Base-by-base conservation (phyloP, 495 filamentous ascomycete species). In the Aspergillus leporis region DNA sequence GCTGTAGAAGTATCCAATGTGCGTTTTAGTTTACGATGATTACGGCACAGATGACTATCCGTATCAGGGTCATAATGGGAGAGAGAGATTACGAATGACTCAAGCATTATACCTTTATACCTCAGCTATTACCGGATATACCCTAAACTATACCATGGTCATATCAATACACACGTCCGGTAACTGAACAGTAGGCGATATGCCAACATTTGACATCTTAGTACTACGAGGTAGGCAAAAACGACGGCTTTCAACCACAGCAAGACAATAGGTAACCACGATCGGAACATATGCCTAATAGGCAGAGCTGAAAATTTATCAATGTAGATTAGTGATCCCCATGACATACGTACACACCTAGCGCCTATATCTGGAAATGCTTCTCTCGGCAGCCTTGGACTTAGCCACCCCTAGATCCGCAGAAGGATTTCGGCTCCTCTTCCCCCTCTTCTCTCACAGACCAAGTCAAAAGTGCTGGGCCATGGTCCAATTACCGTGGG, bases 401-500 rank as follows among this genome's bases (percentile, higher is more conserved):
- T 41, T 41, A 16, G 14, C 14, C 38, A 12, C 38, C 38, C 38
- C 14, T 41, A 41, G 38, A 41, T 47, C 19, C 43, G 12, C 19
- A 47, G 40, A 43, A 43, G 40, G 40, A 43, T 43, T 43, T 47
- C 43, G 43, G 43, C 43, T 47, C 19, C 43, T 47, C 19, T 14
- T n/a, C 21, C 9, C 19, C 6, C 43, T n/a, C 43, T n/a, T 47
- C 43, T 34, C 25, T 50, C 19, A 16, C 31, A 41, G 34, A 34
- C 12, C 31, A 16, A 49, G 4, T 45, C 22, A 19, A 19, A 3
- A 47, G 19, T 47, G 21, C 43, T 5, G 43, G 18, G 7, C n/a
- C 10, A 58, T 32, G 56, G 51, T 38, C 64, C 58, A 61, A 58
- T 63, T 57, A 30, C 14, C 47, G 55, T 57, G 43, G 8, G 8